Conservation (phyloP, 2,329 filamentous ascomycete species). For the Exophiala aquamarina region DNA sequence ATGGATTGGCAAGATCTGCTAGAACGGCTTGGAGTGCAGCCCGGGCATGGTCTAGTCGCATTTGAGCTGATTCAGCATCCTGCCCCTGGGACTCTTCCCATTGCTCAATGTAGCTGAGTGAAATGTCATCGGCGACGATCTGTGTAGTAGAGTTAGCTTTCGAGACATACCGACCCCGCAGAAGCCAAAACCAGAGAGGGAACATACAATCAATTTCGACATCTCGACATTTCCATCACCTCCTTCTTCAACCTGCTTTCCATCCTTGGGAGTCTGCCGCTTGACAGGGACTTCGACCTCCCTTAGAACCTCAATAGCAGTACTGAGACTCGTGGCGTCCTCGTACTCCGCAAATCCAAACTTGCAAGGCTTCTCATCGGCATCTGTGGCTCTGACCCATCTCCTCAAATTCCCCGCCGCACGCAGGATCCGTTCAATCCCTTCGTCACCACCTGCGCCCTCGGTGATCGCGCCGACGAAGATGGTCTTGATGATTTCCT, state of each 20-base stretch:
- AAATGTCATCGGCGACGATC: slow-evolving; percentile 76
- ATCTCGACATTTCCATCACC: slow-evolving; percentile 50
- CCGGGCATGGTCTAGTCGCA: slow-evolving; percentile 69
- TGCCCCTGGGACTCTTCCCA: slow-evolving; percentile 69
- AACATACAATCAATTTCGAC: slow-evolving; percentile 63
- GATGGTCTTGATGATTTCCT: slow-evolving; percentile 88
- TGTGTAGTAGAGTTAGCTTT: slow-evolving; percentile 29
- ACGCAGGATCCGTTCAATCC: slow-evolving; percentile 73
- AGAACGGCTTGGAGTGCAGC: slow-evolving; percentile 67
- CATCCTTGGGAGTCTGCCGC: slow-evolving; percentile 57
- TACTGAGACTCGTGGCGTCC: slow-evolving; percentile 81
- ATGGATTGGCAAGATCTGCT: slow-evolving; percentile 70
- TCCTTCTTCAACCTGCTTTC: slow-evolving; percentile 33
- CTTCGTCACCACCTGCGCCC: slow-evolving; percentile 72
- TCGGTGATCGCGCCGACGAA: slow-evolving; percentile 86
- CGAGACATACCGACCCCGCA: no score
- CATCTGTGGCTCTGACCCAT: slow-evolving; percentile 78
- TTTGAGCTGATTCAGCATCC: slow-evolving; percentile 60
- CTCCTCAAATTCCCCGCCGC: slow-evolving; percentile 77
- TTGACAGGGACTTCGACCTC: slow-evolving; percentile 80
- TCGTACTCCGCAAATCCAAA: slow-evolving; percentile 98
- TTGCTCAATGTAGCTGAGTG: slow-evolving; percentile 80
- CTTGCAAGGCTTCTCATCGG: slow-evolving; percentile 76
- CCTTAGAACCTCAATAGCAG: slow-evolving; percentile 79
- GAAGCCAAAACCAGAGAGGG: background rate